Evolutionary conservation across 495 filamentous ascomycete species (phyloP).

Genomic region (Ramalina intermedia): DNA sequence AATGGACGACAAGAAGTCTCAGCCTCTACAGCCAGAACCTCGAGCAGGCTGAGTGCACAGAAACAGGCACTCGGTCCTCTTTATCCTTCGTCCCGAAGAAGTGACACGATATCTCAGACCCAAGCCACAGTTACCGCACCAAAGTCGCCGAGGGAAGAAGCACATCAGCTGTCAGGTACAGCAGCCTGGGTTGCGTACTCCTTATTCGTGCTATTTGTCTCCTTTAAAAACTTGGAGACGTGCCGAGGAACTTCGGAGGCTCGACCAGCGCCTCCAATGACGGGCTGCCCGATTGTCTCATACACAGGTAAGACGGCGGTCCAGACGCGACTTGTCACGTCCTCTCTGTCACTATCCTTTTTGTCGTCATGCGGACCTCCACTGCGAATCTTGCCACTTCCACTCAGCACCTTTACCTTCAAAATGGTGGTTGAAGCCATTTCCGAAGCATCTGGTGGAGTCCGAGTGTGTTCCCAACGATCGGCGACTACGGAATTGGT

Average conservation of each 20-base stretch:
- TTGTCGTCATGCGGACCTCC: conserved; percentile 58
- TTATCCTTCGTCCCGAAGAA: neutral
- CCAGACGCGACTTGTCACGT: conserved; percentile 51
- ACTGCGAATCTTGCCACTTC: conserved; percentile 63
- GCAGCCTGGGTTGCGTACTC: conserved; percentile 38
- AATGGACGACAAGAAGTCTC: neutral
- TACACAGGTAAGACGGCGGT: conserved; percentile 73
- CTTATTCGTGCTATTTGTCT: conserved; percentile 37
- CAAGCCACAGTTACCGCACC: no score
- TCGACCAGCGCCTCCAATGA: conserved; percentile 47
- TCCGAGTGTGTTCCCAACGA: conserved; percentile 56
- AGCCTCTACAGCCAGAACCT: neutral
- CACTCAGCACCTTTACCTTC: conserved; percentile 51
- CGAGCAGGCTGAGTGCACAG: neutral
- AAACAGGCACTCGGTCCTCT: neutral
- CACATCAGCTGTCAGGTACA: neutral
- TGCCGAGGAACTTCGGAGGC: conserved; percentile 48
- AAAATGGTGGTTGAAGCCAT: conserved; percentile 65
- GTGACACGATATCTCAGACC: no score
- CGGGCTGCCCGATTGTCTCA: conserved; percentile 48
- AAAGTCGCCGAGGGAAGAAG: no score
- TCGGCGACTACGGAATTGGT: conserved; percentile 56
- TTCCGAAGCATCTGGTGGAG: conserved; percentile 61
- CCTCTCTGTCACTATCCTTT: conserved; percentile 49
- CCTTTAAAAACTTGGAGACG: conserved; percentile 40